Percentiles rank a stretch among this genome's conserved stretches.
These are phyloP conservation scores for Selaginella moellendorffii DNA, from an alignment of 75 land plant species.

Conservation along the genomic window DNA sequence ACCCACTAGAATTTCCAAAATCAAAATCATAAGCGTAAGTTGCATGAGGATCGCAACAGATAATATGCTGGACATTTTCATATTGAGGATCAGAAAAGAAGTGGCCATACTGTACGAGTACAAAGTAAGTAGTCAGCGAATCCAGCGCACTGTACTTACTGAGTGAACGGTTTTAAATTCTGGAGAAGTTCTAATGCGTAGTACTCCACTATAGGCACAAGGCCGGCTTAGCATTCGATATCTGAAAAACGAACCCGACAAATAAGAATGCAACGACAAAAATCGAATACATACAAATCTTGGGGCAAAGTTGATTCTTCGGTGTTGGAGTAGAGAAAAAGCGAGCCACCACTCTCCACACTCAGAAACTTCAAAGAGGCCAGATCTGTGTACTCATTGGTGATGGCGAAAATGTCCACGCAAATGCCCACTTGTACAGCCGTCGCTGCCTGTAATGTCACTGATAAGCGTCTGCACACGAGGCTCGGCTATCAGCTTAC, in stretches of 20 bases:
- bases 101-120: constrained; percentile 99
- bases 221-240: constrained; percentile 98
- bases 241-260: constrained; percentile 27
- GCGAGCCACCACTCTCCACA: constrained; percentile 94
- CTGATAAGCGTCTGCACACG: not conserved
- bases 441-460: constrained; percentile 49
- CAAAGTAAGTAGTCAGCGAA: too few relatives aligned
- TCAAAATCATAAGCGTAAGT: constrained; percentile 98
- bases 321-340: constrained; percentile 76
- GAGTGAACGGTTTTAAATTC: constrained; percentile 63
- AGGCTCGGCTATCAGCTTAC: constrained; percentile 22
- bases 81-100: constrained; percentile 97
- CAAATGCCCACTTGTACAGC: constrained; percentile 99
- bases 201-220: constrained; percentile 83
- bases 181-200: constrained; percentile 76
- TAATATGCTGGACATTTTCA: constrained; percentile 97
- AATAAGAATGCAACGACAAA: not conserved
- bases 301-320: constrained; percentile 99
- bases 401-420: constrained; percentile 93
- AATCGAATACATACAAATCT: constrained; percentile 56
- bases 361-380: constrained; percentile 95
- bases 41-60: constrained; percentile 90
- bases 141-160: constrained; percentile 26
- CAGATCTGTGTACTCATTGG: constrained; percentile 95
- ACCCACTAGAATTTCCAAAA: constrained; percentile 47